Evolutionary conservation across 2,329 filamentous ascomycete genomes (phyloP).

Genomic region (Fusarium coffeatum): DNA sequence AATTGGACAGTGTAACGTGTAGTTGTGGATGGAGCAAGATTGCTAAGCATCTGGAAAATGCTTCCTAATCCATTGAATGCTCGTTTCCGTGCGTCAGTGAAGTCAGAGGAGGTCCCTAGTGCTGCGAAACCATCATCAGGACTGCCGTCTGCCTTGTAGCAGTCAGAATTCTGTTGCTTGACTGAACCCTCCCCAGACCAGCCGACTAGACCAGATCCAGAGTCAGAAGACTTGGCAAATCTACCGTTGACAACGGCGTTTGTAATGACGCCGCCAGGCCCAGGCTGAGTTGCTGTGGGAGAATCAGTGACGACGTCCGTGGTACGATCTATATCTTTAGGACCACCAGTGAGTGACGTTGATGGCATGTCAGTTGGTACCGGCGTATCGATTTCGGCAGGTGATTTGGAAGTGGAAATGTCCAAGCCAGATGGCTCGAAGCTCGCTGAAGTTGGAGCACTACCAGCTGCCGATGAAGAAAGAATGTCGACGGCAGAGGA

Average conservation of each 20-base stretch:
- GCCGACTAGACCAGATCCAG: not conserved
- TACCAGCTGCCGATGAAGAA: not conserved
- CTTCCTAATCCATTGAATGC: not conserved
- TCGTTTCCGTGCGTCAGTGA: constrained; percentile 2
- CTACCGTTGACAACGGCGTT: not conserved
- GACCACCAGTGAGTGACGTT: too few relatives aligned
- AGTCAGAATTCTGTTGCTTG: not conserved
- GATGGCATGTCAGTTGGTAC: too few relatives aligned
- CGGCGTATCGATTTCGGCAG: too few relatives aligned
- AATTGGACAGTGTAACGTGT: constrained; percentile 18
- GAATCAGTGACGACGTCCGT: not conserved
- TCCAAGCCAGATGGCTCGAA: not conserved
- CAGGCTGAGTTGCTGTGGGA: not conserved
- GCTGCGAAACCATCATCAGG: constrained; percentile 16
- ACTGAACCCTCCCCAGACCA: not conserved
- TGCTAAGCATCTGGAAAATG: constrained; percentile 2
- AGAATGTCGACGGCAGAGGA: too few relatives aligned
- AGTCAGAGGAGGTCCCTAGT: not conserved
- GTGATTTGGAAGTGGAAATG: too few relatives aligned
- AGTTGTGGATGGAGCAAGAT: not conserved
- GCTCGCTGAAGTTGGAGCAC: not conserved
- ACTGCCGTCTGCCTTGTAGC: constrained; percentile 13
- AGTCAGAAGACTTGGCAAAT: not conserved
- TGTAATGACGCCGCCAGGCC: not conserved
- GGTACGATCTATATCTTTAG: not conserved